Evolutionary conservation across 768 basidiomycete genomes (phyloP).

Genomic region (Sporobolomyces pararoseus): DNA sequence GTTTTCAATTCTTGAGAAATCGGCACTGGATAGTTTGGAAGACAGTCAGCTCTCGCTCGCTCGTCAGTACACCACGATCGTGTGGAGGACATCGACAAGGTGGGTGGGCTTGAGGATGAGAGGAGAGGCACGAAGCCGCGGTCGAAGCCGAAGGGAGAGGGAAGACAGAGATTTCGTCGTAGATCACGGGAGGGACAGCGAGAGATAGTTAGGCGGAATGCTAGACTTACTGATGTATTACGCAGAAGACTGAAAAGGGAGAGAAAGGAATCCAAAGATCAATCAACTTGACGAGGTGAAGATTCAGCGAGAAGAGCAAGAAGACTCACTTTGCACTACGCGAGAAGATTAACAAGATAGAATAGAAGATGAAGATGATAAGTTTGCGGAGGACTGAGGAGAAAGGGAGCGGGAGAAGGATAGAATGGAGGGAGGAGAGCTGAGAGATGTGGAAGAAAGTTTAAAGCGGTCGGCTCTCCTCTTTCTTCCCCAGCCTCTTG

Average conservation of each 20-base stretch:
- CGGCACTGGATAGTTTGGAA: slow-evolving; percentile 1
- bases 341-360: no score
- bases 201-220: no score
- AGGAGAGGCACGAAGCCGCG: slow-evolving; percentile 3
- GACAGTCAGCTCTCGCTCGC: no score
- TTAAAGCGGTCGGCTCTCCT: not conserved
- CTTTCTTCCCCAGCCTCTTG: not conserved
- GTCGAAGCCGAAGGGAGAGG: not conserved
- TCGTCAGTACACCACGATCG: no score
- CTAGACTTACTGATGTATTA: no score
- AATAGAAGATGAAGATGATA: not conserved
- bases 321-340: no score
- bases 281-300: no score
- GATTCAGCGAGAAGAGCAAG: no score
- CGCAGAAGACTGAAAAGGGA: no score
- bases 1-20: slow-evolving; percentile 15
- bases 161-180: not conserved
- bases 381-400: not conserved
- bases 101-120: not conserved
- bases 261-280: no score
- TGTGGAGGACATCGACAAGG: no score
- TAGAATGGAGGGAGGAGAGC: not conserved
- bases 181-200: no score
- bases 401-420: not conserved
- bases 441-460: not conserved